phyloP scores from a whole-genome alignment of 257 asterid genomes.

The Nicotiana undulata region DNA sequence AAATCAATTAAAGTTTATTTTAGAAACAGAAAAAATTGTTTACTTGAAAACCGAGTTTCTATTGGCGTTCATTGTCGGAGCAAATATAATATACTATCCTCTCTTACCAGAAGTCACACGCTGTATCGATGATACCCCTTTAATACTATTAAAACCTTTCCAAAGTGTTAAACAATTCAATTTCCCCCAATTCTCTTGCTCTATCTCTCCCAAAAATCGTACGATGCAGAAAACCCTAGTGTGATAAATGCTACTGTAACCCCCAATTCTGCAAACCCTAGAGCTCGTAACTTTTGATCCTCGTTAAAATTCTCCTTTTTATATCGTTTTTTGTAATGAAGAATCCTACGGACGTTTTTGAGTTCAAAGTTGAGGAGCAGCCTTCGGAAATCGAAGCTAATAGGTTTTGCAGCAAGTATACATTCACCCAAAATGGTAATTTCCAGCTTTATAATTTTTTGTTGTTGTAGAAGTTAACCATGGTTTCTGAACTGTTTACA shows the following conservation, averaged over 20 bases:
- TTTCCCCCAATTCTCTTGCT: background rate
- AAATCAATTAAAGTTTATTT: too few species aligned
- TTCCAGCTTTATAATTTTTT: background rate
- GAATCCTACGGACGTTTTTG: background rate
- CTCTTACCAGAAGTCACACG: background rate
- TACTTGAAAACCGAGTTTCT: background rate
- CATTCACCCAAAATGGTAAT: background rate
- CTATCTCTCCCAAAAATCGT: background rate
- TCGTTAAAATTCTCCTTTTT: background rate
- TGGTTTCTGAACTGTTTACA: background rate
- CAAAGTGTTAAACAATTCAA: too few species aligned
- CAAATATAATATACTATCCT: background rate
- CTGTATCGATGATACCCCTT: background rate
- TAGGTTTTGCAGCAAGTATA: slow-evolving; percentile 3
- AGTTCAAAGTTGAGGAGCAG: slow-evolving; percentile 1
- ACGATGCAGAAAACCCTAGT: background rate
- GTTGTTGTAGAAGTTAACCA: too few species aligned
- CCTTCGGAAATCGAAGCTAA: background rate
- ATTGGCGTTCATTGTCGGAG: background rate
- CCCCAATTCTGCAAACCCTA: background rate
- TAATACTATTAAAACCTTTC: background rate
- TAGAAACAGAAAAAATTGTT: background rate
- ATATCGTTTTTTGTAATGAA: background rate
- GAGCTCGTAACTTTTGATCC: background rate
- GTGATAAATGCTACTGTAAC: background rate